phyloP scores from a whole-genome alignment of 108 stramenopile genomes.

The Epipyxis sp. region DNA sequence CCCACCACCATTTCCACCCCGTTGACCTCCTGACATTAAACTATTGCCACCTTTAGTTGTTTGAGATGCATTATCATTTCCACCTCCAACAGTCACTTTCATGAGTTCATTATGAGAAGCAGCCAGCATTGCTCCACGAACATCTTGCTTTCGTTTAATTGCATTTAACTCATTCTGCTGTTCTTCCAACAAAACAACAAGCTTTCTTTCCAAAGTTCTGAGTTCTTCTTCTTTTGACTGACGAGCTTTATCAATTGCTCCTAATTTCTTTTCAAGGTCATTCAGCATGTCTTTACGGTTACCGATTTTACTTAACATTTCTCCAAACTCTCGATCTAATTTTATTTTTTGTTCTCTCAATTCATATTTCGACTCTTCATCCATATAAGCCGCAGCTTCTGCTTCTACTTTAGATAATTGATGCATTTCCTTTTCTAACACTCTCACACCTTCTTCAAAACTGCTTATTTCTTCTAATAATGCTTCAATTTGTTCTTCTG shows the following conservation, averaged over 20 bases:
- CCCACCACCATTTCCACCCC: constrained; percentile 36
- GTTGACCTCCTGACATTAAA: constrained; percentile 25
- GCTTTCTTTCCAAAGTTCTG: constrained; percentile 70
- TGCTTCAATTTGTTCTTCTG: constrained; percentile 71
- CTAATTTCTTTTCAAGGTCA: constrained; percentile 60
- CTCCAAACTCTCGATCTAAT: constrained; percentile 74
- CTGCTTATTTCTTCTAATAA: constrained; percentile 66
- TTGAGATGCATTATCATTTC: no score
- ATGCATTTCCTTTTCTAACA: constrained; percentile 76
- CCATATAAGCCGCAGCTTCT: constrained; percentile 59
- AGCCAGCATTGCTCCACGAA: constrained; percentile 52
- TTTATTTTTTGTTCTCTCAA: constrained; percentile 73
- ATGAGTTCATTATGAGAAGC: constrained; percentile 20
- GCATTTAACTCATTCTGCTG: constrained; percentile 72
- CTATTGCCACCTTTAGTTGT: not conserved
- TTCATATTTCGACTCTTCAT: constrained; percentile 57
- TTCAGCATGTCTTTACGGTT: constrained; percentile 71
- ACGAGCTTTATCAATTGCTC: constrained; percentile 61
- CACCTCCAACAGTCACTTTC: not conserved
- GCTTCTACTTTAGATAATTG: constrained; percentile 66
- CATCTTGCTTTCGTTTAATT: constrained; percentile 67
- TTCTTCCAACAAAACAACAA: constrained; percentile 79
- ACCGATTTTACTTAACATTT: constrained; percentile 71
- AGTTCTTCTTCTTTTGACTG: constrained; percentile 73
- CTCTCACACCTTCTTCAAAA: constrained; percentile 69